Evolutionary conservation across 345 rosid genomes (phyloP).

Genomic region (Lepidium sativum): DNA sequence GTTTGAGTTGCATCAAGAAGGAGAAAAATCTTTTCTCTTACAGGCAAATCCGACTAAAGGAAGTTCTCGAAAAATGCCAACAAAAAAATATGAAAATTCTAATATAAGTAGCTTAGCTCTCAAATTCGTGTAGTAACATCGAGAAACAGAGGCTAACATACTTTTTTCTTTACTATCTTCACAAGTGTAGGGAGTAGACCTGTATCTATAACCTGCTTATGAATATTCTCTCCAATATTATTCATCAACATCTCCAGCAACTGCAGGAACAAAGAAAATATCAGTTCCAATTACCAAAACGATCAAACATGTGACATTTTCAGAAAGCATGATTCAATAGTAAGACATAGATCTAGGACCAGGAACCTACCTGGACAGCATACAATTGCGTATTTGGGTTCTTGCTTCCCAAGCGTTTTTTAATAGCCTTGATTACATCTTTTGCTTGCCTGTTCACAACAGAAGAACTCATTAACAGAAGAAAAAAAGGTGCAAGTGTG

Average conservation of each 20-base stretch:
- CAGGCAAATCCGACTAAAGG: slow-evolving; percentile 69
- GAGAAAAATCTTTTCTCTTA: slow-evolving; percentile 82
- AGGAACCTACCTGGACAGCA: slow-evolving; percentile 62
- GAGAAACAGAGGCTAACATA: slow-evolving; percentile 23
- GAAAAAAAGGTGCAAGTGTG: not conserved
- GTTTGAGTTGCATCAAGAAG: slow-evolving; percentile 98
- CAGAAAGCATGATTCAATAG: not conserved
- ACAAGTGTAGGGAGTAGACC: slow-evolving; percentile 73
- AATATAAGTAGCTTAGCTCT: slow-evolving; percentile 15
- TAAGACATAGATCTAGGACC: slow-evolving; percentile 5
- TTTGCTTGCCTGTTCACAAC: slow-evolving; percentile 54
- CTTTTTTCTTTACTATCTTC: slow-evolving; percentile 96
- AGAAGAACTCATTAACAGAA: not conserved
- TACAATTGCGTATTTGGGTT: slow-evolving; percentile 55
- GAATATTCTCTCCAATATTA: slow-evolving; percentile 73
- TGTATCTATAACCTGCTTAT: slow-evolving; percentile 66
- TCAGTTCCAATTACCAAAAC: not conserved
- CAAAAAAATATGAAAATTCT: not conserved
- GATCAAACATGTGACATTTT: not conserved
- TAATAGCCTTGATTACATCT: slow-evolving; percentile 80
- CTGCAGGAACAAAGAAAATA: slow-evolving; percentile 31
- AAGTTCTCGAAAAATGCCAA: not conserved
- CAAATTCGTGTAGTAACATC: not conserved
- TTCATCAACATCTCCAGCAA: slow-evolving; percentile 95
- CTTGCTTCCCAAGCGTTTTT: slow-evolving; percentile 77